phyloP scores from a whole-genome alignment of 306 rosid species.

The Rubus idaeus region DNA sequence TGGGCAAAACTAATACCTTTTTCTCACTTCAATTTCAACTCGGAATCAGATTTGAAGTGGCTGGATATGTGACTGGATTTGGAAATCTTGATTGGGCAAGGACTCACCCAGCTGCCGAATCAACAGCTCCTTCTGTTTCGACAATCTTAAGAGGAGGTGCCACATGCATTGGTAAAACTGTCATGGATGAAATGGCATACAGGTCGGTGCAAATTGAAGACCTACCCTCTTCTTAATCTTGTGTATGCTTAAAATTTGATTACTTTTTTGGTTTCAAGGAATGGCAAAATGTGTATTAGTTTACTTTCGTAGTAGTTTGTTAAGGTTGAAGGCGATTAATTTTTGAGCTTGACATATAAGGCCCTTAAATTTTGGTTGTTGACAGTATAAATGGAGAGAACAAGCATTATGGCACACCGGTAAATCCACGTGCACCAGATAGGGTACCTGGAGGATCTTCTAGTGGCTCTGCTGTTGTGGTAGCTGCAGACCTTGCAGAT shows the following conservation, averaged over 20 bases:
- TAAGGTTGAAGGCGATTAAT: background rate
- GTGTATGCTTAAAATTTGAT: background rate
- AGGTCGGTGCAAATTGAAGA: constrained; percentile 39
- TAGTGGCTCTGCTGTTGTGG: constrained; percentile 67
- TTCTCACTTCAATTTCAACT: background rate
- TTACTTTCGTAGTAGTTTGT: background rate
- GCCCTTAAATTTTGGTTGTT: constrained; percentile 18
- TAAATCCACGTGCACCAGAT: constrained; percentile 44
- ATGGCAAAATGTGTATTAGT: background rate
- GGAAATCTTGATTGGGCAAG: constrained; percentile 93
- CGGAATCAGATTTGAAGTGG: constrained; percentile 70
- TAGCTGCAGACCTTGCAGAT: constrained; percentile 82
- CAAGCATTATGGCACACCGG: constrained; percentile 54
- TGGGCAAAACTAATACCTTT: background rate
- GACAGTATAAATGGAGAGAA: constrained; percentile 57
- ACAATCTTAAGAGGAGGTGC: constrained; percentile 73
- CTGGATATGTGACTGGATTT: constrained; percentile 74
- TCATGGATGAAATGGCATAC: constrained; percentile 97
- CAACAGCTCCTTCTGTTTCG: constrained; percentile 69
- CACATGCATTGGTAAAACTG: constrained; percentile 75
- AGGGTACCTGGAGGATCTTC: constrained; percentile 66
- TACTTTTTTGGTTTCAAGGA: background rate
- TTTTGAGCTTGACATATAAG: constrained; percentile 10
- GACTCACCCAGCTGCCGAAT: constrained; percentile 76
- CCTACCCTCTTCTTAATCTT: background rate